Base-by-base conservation (phyloP, 441 rosid genomes). In the Geranium incanum region DNA sequence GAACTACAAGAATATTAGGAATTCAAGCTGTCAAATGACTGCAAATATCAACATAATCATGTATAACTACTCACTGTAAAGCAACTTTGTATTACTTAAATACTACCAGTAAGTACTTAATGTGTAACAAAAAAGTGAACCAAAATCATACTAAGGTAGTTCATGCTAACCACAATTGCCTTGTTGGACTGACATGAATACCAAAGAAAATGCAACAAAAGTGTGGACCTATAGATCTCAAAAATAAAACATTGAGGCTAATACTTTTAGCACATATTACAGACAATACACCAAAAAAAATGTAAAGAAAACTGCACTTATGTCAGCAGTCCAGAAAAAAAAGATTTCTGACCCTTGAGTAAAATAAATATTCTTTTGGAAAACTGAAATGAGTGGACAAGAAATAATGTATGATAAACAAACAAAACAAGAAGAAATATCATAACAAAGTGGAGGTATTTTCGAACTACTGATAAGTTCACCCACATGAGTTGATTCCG, bases 401-500 rank as follows among this genome's bases (percentile, higher is more conserved):
- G 8, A 64, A 64, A 12, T 5, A 12, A 12, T 33, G 67, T 64
- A 12, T 64, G 3, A 28, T 13, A 64, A 12, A 0, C 4, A 63
- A 28, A 63, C 38, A 9, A 62, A 63, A 23, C 64, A 59, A 59
- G 64, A 59, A 59, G 66, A 18, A 70, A 59, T 21, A 68, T 41
- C 57, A 72, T 55, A 73, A 79, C 87, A 37, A 80, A 86, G 88
- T 63, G 78, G 67, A 39, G 74, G 66, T 75, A 76, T 43, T 72
- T 85, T 86, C 43, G 84, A 77, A 75, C 85, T 77, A 78, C 75
- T 68, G 60, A 82, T 80, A 70, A 72, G 81, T 78, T 84, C 88
- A 71, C 93, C 88, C 71, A 72, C 89, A 75, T 86, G 95, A 79
- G 85, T 79, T 78, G 86, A 78, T 79, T 90, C 99, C 48, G 93